phyloP scores from a whole-genome alignment of 179 eudicot genomes.

The Amaranthus tricolor region DNA sequence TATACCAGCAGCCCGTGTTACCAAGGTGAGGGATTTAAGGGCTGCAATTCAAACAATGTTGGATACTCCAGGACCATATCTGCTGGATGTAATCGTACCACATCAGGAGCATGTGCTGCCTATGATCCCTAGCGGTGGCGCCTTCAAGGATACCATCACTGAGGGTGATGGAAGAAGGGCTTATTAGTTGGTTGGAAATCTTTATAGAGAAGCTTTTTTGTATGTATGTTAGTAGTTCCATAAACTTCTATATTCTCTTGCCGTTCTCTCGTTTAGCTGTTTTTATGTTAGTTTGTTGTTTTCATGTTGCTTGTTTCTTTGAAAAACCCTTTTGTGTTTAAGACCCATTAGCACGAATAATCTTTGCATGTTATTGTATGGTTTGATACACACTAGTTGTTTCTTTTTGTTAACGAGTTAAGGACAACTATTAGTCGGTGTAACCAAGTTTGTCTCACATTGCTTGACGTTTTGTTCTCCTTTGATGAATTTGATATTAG shows the following conservation, averaged over 20 bases:
- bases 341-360: background rate
- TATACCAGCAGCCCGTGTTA: slow-evolving; percentile 79
- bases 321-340: background rate
- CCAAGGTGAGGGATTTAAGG: slow-evolving; percentile 51
- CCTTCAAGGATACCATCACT: slow-evolving; percentile 68
- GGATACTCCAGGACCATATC: slow-evolving; percentile 90
- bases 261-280: background rate
- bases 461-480: no score
- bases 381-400: no score
- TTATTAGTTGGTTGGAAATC: slow-evolving; percentile 33
- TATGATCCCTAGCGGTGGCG: slow-evolving; percentile 92
- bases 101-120: slow-evolving; percentile 97
- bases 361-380: background rate
- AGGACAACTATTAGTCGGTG: no score
- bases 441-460: no score
- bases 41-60: slow-evolving; percentile 87
- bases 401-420: no score
- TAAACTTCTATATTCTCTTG: background rate
- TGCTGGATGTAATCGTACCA: slow-evolving; percentile 83
- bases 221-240: slow-evolving; percentile 18
- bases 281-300: slow-evolving; percentile 1
- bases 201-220: slow-evolving; percentile 6
- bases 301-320: background rate
- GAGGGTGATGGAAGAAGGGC: slow-evolving; percentile 77
- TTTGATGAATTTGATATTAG: no score